These are phyloP conservation scores for Coniella vitis DNA, from an alignment of 2,329 filamentous ascomycete genomes.

Conservation along the genomic window DNA sequence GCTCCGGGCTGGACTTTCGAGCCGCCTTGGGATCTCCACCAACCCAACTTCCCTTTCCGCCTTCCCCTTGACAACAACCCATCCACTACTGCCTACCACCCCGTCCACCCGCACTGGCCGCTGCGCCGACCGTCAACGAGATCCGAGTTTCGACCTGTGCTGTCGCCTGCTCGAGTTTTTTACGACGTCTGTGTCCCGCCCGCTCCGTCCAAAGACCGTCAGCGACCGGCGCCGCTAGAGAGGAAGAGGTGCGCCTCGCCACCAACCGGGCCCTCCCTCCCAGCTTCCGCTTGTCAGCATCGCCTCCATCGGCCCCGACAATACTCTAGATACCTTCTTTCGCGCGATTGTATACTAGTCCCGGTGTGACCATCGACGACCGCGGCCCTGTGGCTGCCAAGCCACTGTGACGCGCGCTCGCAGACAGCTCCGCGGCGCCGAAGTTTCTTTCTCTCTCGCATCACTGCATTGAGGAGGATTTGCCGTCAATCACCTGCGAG, in stretches of 20 bases:
- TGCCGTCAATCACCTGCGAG: slow-evolving; percentile 1
- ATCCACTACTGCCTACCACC: background rate
- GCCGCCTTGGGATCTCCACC: slow-evolving; percentile 7
- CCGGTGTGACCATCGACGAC: background rate
- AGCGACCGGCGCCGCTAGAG: slow-evolving; percentile 9
- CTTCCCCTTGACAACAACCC: slow-evolving; percentile 9
- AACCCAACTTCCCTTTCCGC: slow-evolving; percentile 12
- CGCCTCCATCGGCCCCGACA: slow-evolving; percentile 1
- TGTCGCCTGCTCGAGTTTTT: background rate
- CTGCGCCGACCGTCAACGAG: slow-evolving; percentile 3
- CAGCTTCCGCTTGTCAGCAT: slow-evolving; percentile 3
- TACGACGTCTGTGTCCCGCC: slow-evolving; percentile 6
- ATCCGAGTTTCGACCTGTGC: slow-evolving; percentile 4
- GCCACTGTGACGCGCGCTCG: slow-evolving; percentile 2
- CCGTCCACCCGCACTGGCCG: background rate
- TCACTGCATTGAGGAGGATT: background rate
- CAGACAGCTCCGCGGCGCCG: background rate
- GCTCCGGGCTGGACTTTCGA: background rate
- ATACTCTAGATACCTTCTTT: background rate
- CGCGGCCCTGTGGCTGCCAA: slow-evolving; percentile 5
- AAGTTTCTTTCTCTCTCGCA: background rate
- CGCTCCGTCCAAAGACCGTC: background rate
- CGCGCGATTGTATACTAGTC: background rate
- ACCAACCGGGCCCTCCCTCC: slow-evolving; percentile 4
- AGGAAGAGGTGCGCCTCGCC: slow-evolving; percentile 3